These are phyloP conservation scores for Backusella luteola DNA, from an alignment of 192 early-diverging fungal species.

Conservation along the genomic window DNA sequence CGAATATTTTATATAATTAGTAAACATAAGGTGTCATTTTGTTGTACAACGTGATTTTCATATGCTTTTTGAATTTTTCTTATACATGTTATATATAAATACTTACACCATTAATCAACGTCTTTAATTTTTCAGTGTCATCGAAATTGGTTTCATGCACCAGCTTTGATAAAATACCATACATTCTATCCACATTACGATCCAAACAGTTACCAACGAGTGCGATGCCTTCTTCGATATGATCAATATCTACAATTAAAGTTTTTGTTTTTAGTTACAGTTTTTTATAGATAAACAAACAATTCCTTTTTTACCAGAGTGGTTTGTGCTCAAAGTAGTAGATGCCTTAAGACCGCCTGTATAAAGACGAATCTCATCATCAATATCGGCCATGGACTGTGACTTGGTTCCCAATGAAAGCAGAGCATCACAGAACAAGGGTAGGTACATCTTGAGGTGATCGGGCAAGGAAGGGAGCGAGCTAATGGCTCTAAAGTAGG, in stretches of 20 bases:
- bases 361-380: slow-evolving; percentile 80
- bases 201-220: slow-evolving; percentile 69
- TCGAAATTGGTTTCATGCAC: slow-evolving; percentile 70
- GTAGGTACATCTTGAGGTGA: slow-evolving; percentile 69
- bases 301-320: slow-evolving; percentile 39
- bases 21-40: slow-evolving; percentile 3
- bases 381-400: slow-evolving; percentile 77
- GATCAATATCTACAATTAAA: not conserved
- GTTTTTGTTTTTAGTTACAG: no score
- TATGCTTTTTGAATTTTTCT: not conserved
- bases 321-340: slow-evolving; percentile 63
- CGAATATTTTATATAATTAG: not conserved
- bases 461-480: slow-evolving; percentile 50
- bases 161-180: slow-evolving; percentile 69
- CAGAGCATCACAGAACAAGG: slow-evolving; percentile 72
- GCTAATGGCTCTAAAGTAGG: slow-evolving; percentile 80
- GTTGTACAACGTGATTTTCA: slow-evolving; percentile 10
- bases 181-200: slow-evolving; percentile 73
- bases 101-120: slow-evolving; percentile 64
- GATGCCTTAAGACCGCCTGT: slow-evolving; percentile 84
- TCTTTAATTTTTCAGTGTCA: slow-evolving; percentile 68
- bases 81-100: not conserved
- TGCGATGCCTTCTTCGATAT: slow-evolving; percentile 62
- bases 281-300: no score
- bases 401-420: slow-evolving; percentile 63